Base-by-base conservation (phyloP, 2,329 filamentous ascomycete genomes). In the Dendryphion nanum region DNA sequence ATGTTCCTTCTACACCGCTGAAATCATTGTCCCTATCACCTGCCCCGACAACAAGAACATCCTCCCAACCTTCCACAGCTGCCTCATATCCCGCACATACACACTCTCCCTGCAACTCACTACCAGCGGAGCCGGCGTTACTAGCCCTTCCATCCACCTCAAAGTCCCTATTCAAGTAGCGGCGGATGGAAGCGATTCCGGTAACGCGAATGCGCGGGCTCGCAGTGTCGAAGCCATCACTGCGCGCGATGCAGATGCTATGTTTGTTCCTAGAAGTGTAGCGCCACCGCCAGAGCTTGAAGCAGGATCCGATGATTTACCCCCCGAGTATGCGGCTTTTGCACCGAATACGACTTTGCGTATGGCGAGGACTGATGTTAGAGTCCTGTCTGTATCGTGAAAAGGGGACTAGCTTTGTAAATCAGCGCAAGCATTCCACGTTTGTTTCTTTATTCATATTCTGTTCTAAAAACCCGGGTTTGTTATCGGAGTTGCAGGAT, bases 11-110 rank as follows among this genome's bases (percentile, higher is more conserved):
- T 86, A 83, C 63, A 81, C 78, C 3, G 73, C 82, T 5, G 70
- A 70, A n/a, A 67, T 87, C 23, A 57, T 83, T 2, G 76, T 86
- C 2, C 83, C 83, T 0, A 68, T 86, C 51, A 74, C 74, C 1
- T 71, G 85, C 0, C 82, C 83, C 1, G 53, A 57, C n/a, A 69
- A 68, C 45, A 84, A 82, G 50, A 67, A 74, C 18, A 84, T 84
- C 57, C 66, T 84, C 15, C 84, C 83, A 2, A 83, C 82, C 2
- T 88, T 87, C 66, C 80, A 86, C 67, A 75, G 77, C 26, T 88
- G 83, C 59, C 73, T 86, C 37, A 67, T 81, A 30, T 80, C 78
- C n/a, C 74, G 84, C 36, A 66, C 73, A 14, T 87, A 88, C 59
- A 62, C 69, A 4, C 72, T 88, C 12, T 76, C 80, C 37, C 63